These are phyloP conservation scores for Tuber aestivum DNA, from an alignment of 495 filamentous ascomycete species.

Conservation along the genomic window DNA sequence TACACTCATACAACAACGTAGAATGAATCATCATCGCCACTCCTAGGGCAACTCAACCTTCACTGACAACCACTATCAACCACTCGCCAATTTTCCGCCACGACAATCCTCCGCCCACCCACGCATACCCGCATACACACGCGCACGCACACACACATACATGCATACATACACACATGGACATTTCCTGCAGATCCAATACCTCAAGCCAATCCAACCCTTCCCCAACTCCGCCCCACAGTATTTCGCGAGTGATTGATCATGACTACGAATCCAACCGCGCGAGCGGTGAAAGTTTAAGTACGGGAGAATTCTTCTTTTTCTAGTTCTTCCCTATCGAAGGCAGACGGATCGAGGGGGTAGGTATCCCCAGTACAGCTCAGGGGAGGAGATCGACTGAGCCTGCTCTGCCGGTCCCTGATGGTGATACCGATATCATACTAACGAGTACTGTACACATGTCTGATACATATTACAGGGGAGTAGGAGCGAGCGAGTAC, in stretches of 20 bases:
- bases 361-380: neutral
- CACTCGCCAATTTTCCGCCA: neutral
- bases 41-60: neutral
- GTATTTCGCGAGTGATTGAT: constrained; percentile 2
- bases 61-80: neutral
- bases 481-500: neutral
- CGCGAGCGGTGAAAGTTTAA: neutral
- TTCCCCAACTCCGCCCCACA: neutral
- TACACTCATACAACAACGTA: neutral
- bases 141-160: neutral
- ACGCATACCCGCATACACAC: neutral
- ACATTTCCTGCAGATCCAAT: neutral
- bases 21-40: neutral
- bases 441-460: neutral
- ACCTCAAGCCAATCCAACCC: neutral
- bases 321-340: neutral
- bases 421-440: neutral
- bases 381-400: neutral
- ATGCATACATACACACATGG: neutral
- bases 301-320: neutral
- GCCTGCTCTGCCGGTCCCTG: neutral
- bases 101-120: neutral
- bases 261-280: neutral
- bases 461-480: neutral
- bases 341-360: neutral